These are phyloP conservation scores for Nicotiana noctiflora DNA, from an alignment of 257 asterid species.

Conservation along the genomic window DNA sequence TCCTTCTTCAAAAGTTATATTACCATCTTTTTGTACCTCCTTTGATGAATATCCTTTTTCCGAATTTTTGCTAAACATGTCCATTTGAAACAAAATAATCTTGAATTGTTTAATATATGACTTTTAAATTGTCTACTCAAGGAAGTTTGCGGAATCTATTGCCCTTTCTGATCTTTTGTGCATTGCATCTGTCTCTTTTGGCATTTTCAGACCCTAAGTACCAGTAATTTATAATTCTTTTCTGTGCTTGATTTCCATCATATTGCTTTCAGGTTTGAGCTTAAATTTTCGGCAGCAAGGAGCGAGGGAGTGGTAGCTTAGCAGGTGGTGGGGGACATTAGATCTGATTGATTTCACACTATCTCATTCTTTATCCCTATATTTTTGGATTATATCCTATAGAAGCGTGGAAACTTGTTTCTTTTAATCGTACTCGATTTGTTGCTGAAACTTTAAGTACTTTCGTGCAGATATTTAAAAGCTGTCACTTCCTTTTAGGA, in stretches of 20 bases:
- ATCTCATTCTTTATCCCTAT: neutral
- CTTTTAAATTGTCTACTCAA: neutral
- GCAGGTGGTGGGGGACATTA: neutral
- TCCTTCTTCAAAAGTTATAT: neutral
- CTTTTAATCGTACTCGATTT: neutral
- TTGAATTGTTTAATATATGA: neutral
- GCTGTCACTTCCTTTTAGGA: slow-evolving; percentile 9
- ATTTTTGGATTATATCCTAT: neutral
- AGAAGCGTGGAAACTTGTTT: neutral
- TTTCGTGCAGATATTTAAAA: slow-evolving; percentile 29
- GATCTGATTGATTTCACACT: neutral
- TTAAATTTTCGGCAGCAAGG: neutral
- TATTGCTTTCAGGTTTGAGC: neutral
- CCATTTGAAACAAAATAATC: neutral
- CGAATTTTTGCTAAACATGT: neutral
- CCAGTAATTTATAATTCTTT: neutral
- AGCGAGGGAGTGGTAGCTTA: neutral
- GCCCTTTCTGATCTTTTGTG: neutral
- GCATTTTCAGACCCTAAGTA: neutral
- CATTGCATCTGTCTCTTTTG: neutral
- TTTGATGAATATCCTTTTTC: neutral
- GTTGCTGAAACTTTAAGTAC: slow-evolving; percentile 6
- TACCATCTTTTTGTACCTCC: neutral
- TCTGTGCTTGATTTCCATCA: neutral
- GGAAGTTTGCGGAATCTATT: neutral